Base-by-base conservation (phyloP, 2,329 filamentous ascomycete species). In the Diaporthe eres region DNA sequence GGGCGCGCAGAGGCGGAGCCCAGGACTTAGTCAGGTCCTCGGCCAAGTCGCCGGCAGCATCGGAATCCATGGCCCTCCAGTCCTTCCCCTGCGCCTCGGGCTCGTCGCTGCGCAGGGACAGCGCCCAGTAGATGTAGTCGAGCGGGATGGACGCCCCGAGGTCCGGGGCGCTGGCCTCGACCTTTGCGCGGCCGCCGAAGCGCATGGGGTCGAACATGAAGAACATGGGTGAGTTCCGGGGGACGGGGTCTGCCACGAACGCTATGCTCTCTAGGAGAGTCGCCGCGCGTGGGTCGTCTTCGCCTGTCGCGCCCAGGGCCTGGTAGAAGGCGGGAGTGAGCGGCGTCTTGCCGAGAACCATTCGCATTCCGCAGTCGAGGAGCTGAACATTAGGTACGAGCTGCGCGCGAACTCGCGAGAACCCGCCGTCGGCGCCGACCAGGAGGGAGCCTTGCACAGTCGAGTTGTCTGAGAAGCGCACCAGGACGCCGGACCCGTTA, bases 291-390 rank as follows among this genome's bases (percentile, higher is more conserved):
- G 63, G 63, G 44, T 67, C 63, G 31, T 67, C 44, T 19, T 67
- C 63, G 3, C 31, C 63, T 1, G 10, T 37, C 22, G 63, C 63
- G 25, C 63, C 63, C 1, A 67, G 19, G 1, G 63, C 63, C 12
- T 67, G 44, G 31, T 67, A 67, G 22, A 67, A 67, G 28, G 44
- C 31, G 1, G 44, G 63, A 0, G 44, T 67, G 28, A 67, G 63
- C 31, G 63, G 63, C 13, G 63, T 67, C 47, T 67, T 67, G 63
- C 63, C 63, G 22, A 67, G 63, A 1, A 67, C 63, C 63, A 67
- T 67, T 4, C 63, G 47, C 44, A 67, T 37, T 7, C 63, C 44
- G 22, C 63, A 51, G 63, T 67, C 63, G 13, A 67, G 63, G 3
- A 47, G 42, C 22, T 51, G 63, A 3, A 67, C 44, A 25, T 37